These are phyloP conservation scores for Geotrichum citri-aurantii DNA, from an alignment of 1,139 yeast species.

Conservation along the genomic window DNA sequence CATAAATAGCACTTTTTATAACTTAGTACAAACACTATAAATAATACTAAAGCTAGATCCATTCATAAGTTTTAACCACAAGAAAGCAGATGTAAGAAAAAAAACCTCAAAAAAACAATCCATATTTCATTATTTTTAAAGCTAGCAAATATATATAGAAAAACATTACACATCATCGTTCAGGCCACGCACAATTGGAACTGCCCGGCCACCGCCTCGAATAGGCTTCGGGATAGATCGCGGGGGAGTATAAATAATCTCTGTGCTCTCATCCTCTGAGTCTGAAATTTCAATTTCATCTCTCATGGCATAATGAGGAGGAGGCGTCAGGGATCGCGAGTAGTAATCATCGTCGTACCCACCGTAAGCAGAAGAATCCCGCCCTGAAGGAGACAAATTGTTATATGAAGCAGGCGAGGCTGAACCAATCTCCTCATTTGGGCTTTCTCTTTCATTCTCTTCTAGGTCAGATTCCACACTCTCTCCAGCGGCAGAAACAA, in stretches of 20 bases:
- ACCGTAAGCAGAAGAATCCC: not conserved
- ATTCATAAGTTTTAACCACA: not conserved
- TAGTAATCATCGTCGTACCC: not conserved
- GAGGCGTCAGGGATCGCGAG: not conserved
- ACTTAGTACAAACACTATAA: no score
- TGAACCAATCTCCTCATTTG: not conserved
- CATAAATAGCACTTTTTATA: no score
- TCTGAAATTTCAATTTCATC: not conserved
- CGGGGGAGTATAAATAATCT: conserved; percentile 9
- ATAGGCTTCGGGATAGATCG: conserved; percentile 13
- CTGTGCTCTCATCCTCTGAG: conserved; percentile 5
- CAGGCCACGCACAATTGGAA: conserved; percentile 8
- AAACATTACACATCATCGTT: conserved; percentile 1
- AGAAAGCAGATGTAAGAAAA: not conserved
- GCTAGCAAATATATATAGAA: not conserved
- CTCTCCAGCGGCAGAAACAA: not conserved
- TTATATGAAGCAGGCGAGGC: not conserved
- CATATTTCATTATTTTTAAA: no score
- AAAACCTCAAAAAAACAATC: no score
- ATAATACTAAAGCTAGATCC: no score
- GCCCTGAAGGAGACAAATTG: not conserved
- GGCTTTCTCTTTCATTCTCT: not conserved
- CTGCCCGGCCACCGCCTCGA: conserved; percentile 10
- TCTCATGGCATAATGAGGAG: not conserved
- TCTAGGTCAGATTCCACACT: not conserved